Base-by-base conservation (phyloP, 2,329 filamentous ascomycete species). In the Byssochlamys sp. region DNA sequence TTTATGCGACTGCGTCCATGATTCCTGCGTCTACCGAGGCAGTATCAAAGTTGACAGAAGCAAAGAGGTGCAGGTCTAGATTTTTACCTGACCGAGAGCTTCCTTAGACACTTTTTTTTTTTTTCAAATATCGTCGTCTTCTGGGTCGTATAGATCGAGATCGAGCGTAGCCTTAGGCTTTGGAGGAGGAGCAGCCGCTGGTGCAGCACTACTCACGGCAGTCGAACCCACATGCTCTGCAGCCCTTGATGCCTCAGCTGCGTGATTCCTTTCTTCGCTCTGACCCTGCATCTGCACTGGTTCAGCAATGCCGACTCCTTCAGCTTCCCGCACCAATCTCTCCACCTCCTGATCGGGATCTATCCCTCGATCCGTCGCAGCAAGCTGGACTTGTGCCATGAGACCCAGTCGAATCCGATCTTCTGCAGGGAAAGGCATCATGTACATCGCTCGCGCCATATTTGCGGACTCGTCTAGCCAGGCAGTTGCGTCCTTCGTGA, bases 301-400 rank as follows among this genome's bases (percentile, higher is more conserved):
- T 60, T 72, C 68, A 72, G 77, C 60, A 72, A 73, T 64, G 67
- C 81, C 61, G 70, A 81, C 59, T 68, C 87, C 65, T 78, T 81
- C 54, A 77, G 86, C 52, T 71, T 86, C 28, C 79, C 86, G 11
- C 12, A 78, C 69, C 59, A 77, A 55, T 50, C 71, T 67, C 48
- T 76, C 73, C 11, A 77, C 71, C 60, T 77, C 75, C 52, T 65
- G 67, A 64, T 84, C 70, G 75, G 85, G 57, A 76, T 90, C 67
- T 74, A 78, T 58, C 67, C 89, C 66, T 77, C 94, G 65, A 76
- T 83, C 69, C 55, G 80, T 63, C 24, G 69, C 68, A 3, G 71
- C 67, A 6, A 74, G 63, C 57, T 77, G 74, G 48, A 78, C 65
- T 58, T 76, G 74, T 1, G 73, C 76, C 71, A 78, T 75, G n/a